These are phyloP conservation scores for Yamadazyma kanchanaburiensis DNA, from an alignment of 1,139 yeast species.

Conservation along the genomic window DNA sequence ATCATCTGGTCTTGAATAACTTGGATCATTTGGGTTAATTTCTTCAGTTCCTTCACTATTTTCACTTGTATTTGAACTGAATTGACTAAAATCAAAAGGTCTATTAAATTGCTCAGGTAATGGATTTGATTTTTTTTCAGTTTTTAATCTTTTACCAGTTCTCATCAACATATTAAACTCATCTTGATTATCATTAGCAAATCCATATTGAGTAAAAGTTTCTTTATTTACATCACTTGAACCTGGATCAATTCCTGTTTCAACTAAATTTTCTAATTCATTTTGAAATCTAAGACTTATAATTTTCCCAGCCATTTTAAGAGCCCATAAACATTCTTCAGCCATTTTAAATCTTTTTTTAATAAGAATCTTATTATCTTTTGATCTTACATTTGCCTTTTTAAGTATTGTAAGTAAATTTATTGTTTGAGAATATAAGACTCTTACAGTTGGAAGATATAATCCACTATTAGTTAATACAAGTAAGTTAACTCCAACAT, in stretches of 20 bases:
- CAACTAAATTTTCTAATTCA: conserved; percentile 31
- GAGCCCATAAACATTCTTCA: conserved; percentile 61
- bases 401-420: conserved; percentile 24
- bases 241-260: conserved; percentile 56
- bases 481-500: conserved; percentile 44
- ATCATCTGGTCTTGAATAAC: conserved; percentile 5
- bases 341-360: conserved; percentile 55
- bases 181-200: conserved; percentile 6
- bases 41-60: conserved; percentile 1
- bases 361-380: conserved; percentile 29
- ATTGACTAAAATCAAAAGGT: neutral
- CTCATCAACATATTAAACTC: conserved; percentile 16
- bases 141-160: conserved; percentile 5
- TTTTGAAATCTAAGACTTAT: conserved; percentile 45
- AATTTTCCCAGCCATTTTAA: conserved; percentile 54
- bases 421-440: conserved; percentile 23
- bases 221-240: conserved; percentile 51
- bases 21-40: conserved; percentile 7
- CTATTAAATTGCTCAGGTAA: too few species aligned
- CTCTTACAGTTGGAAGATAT: conserved; percentile 20
- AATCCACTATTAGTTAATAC: conserved; percentile 46
- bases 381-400: conserved; percentile 30
- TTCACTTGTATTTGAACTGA: conserved; percentile 1
- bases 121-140: neutral
- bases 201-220: conserved; percentile 46